These are phyloP conservation scores for Astrocystis sublimbata DNA, from an alignment of 495 filamentous ascomycete species.

Conservation along the genomic window DNA sequence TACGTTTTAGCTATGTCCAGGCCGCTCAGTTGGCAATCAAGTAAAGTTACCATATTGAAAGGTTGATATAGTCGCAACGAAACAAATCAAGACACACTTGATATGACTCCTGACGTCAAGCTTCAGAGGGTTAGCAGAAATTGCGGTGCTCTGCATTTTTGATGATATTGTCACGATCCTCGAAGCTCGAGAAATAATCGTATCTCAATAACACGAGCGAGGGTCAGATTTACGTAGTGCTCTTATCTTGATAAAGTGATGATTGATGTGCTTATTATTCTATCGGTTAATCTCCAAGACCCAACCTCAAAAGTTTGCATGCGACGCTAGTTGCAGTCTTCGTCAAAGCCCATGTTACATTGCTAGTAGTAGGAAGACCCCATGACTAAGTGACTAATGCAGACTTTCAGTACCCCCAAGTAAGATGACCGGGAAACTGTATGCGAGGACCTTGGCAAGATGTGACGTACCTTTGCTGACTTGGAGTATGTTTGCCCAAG, in stretches of 20 bases:
- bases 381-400: too few relatives aligned
- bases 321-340: neutral
- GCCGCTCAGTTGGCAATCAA: neutral
- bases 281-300: conserved; percentile 3
- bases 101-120: conserved; percentile 32
- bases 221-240: neutral
- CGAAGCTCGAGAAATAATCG: too few relatives aligned
- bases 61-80: conserved; percentile 36
- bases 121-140: conserved; percentile 34
- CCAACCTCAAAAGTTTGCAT: neutral
- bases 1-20: neutral
- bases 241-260: conserved; percentile 1
- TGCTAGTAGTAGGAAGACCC: neutral
- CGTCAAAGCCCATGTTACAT: neutral
- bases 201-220: too few relatives aligned
- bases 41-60: conserved; percentile 36
- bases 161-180: neutral
- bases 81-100: conserved; percentile 39
- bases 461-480: neutral
- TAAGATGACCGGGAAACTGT: neutral
- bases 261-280: neutral
- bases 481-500: neutral
- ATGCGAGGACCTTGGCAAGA: neutral
- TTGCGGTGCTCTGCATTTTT: conserved; percentile 26
- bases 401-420: neutral